Base-by-base conservation (phyloP, 2,329 filamentous ascomycete genomes). In the Colletotrichum acutatum region DNA sequence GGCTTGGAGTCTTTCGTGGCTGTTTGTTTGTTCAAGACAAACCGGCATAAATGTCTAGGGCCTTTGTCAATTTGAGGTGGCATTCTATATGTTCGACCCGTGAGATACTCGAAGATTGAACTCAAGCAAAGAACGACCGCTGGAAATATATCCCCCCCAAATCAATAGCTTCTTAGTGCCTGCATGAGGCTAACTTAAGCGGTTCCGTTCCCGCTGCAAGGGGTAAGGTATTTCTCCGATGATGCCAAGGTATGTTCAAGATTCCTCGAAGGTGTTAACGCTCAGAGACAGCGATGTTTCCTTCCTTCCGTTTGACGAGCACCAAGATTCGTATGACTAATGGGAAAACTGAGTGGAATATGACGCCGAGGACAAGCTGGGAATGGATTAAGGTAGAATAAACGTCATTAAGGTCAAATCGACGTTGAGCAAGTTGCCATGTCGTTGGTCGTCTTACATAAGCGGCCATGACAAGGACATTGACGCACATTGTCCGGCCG, bases 381-480 rank as follows among this genome's bases (percentile, higher is more conserved):
- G 19, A 49, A n/a, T 22, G 16, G 7, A 34, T 12, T 34, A 0
- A 49, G 11, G 42, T 49, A 11, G 1, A 19, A 22, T 49, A 5
- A 16, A 19, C 19, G 6, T 49, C 19, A 7, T 49, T 3, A 49
- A 19, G 19, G 8, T 9, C 42, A 34, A 37, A 12, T 5, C 32
- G 14, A 16, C 22, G 7, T 14, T 26, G 54, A 59, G 19, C 14
- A 9, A 11, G 19, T 46, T 59, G 19, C 14, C 22, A 34, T 68
- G 69, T 72, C 58, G 64, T 72, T 42, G 7, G 11, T 1, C 12
- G n/a, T 24, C 49, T 71, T 71, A 71, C 9, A 42, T 71, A 63
- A 71, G 69, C 64, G 64, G 69, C 49, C 22, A 24, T 28, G 11
- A 14, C 4, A 61, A 62, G 54, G 22, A 32, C 32, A 28, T 58